Evolutionary conservation across 2,329 filamentous ascomycete genomes (phyloP).

Genomic region (Aspergillus sp.): DNA sequence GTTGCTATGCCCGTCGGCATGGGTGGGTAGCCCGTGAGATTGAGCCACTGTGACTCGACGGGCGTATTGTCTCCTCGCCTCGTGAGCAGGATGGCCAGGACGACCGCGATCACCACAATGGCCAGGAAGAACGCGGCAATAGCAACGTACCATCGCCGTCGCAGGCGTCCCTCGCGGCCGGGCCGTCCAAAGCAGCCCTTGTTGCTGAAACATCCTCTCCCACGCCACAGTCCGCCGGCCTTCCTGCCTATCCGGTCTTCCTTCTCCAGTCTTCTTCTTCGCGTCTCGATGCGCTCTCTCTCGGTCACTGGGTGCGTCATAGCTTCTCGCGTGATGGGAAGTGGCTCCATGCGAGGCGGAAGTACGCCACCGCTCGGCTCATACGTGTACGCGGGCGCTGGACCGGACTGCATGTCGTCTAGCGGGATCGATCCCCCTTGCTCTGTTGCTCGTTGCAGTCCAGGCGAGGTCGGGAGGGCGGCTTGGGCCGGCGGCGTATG

Average conservation of each 20-base stretch:
- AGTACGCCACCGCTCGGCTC: conserved; percentile 18
- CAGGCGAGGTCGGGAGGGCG: conserved; percentile 62
- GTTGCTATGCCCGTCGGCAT: conserved; percentile 82
- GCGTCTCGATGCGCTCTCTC: conserved; percentile 46
- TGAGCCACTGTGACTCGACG: conserved; percentile 66
- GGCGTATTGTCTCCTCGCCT: conserved; percentile 42
- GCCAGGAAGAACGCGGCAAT: conserved; percentile 52
- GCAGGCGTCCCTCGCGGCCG: conserved; percentile 62
- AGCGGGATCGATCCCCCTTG: conserved; percentile 61
- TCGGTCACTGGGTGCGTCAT: conserved; percentile 20
- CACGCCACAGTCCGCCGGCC: conserved; percentile 62
- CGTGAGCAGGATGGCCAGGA: conserved; percentile 57
- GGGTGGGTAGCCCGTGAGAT: conserved; percentile 79
- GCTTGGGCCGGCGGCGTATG: conserved; percentile 49
- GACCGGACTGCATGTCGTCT: conserved; percentile 51
- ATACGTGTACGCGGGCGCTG: conserved; percentile 36
- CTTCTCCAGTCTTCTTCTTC: conserved; percentile 60
- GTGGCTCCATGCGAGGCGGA: conserved; percentile 24
- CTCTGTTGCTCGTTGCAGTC: conserved; percentile 60
- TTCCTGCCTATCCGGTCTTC: conserved; percentile 61
- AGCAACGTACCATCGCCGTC: conserved; percentile 58
- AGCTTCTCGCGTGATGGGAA: conserved; percentile 22
- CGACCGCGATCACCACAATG: conserved; percentile 56
- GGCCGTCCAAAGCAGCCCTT: conserved; percentile 64
- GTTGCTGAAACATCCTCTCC: conserved; percentile 60